Conservation (phyloP, 495 filamentous ascomycete genomes). For the Penicillium malachiteum region DNA sequence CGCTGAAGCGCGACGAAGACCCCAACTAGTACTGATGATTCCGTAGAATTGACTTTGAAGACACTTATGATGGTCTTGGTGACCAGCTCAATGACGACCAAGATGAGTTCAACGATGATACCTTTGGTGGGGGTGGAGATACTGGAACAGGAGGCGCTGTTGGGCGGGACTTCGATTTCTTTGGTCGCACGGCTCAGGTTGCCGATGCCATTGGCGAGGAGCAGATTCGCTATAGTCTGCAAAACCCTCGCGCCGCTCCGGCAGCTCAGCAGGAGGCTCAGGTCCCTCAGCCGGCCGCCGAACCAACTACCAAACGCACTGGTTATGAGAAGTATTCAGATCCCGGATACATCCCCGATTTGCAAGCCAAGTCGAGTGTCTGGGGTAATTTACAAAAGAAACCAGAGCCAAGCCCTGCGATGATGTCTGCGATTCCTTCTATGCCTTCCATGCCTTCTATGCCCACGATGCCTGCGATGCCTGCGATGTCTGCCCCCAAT, state of each 20-base stretch:
- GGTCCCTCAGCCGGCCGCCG: constrained; percentile 19
- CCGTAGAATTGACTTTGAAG: constrained; percentile 83
- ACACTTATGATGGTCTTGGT: constrained; percentile 95
- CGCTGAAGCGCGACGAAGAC: neutral
- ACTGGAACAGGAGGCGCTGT: constrained; percentile 48
- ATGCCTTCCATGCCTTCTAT: neutral
- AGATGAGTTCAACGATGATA: constrained; percentile 96
- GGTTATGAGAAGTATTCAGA: constrained; percentile 89
- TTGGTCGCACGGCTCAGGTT: constrained; percentile 84
- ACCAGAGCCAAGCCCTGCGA: constrained; percentile 27
- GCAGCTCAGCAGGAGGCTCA: constrained; percentile 29
- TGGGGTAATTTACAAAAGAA: constrained; percentile 78
- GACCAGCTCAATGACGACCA: constrained; percentile 89
- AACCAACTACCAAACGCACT: constrained; percentile 54
- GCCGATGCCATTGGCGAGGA: constrained; percentile 84
- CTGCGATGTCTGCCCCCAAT: constrained; percentile 8
- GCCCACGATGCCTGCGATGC: constrained; percentile 4
- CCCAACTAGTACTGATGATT: neutral
- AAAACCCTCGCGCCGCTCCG: constrained; percentile 50
- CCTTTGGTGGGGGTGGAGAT: constrained; percentile 66
- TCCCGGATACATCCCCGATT: constrained; percentile 71
- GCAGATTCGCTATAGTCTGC: constrained; percentile 74
- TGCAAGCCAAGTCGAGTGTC: constrained; percentile 88
- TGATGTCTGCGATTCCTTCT: constrained; percentile 2
- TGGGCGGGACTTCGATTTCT: constrained; percentile 97